Evolutionary conservation across 176 grass and related monocot genomes (phyloP).

Genomic region (Chrysopogon serrulatus): DNA sequence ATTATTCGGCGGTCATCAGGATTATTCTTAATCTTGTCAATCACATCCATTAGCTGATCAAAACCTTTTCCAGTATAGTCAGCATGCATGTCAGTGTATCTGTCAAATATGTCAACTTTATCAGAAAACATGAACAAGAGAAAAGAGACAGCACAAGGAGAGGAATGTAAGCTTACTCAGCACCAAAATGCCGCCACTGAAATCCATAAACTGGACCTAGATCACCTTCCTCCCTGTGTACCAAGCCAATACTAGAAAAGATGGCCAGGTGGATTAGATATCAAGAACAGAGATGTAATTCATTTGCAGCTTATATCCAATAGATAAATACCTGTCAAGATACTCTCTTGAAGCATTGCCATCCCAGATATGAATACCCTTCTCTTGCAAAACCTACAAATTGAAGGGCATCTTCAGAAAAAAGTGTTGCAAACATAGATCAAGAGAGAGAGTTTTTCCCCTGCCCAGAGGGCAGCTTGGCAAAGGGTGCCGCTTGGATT

Average conservation of each 20-base stretch:
- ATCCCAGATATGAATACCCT: slow-evolving; percentile 87
- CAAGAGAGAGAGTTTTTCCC: too few species aligned
- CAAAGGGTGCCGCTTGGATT: too few species aligned
- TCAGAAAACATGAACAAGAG: background rate
- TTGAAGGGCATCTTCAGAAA: background rate
- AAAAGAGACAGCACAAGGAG: background rate
- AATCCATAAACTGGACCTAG: slow-evolving; percentile 85
- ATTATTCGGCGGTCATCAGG: slow-evolving; percentile 78
- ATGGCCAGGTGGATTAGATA: slow-evolving; percentile 7
- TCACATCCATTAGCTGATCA: slow-evolving; percentile 77
- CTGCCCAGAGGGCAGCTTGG: too few species aligned
- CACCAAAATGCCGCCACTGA: slow-evolving; percentile 90
- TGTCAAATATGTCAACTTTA: slow-evolving; percentile 7
- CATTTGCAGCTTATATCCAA: slow-evolving; percentile 6
- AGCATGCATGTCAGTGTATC: slow-evolving; percentile 78
- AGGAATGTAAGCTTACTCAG: slow-evolving; percentile 50
- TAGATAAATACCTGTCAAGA: slow-evolving; percentile 58
- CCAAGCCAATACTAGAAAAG: slow-evolving; percentile 64
- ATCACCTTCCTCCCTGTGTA: slow-evolving; percentile 75
- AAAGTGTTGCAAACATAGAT: too few species aligned
- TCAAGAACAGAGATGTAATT: background rate
- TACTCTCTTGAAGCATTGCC: slow-evolving; percentile 92
- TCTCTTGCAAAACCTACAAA: slow-evolving; percentile 73
- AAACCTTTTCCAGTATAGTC: slow-evolving; percentile 81
- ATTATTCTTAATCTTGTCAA: slow-evolving; percentile 87